phyloP scores from a whole-genome alignment of 305 asterid species.

The Rubia tinctorum region DNA sequence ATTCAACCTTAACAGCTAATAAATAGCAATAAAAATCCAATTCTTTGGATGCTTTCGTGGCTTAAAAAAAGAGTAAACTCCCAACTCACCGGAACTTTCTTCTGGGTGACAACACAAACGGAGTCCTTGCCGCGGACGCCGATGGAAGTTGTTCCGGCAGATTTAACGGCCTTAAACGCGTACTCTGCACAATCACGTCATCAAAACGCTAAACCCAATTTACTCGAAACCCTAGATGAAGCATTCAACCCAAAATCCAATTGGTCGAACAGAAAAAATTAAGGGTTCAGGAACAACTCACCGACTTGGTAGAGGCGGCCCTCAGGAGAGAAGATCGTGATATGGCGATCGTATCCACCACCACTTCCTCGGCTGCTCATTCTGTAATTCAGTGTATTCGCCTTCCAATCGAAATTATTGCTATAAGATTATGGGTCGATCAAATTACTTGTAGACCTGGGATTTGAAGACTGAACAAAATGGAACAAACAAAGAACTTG shows the following conservation, averaged over 20 bases:
- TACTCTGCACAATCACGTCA: slow-evolving; percentile 47
- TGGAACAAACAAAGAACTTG: neutral
- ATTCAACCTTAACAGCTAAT: too few species aligned
- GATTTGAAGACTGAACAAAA: neutral
- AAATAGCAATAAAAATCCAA: too few species aligned
- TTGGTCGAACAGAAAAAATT: neutral
- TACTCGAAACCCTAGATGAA: slow-evolving; percentile 1
- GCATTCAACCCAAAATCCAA: neutral
- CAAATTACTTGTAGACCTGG: neutral
- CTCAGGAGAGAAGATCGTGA: slow-evolving; percentile 98
- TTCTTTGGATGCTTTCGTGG: neutral
- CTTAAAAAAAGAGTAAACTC: neutral
- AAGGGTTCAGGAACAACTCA: slow-evolving; percentile 31
- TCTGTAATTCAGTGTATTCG: neutral
- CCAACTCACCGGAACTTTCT: slow-evolving; percentile 79
- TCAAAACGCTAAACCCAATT: slow-evolving; percentile 30
- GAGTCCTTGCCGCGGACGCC: slow-evolving; percentile 96
- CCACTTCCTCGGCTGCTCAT: slow-evolving; percentile 98
- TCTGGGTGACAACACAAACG: slow-evolving; percentile 97
- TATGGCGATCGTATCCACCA: slow-evolving; percentile 99
- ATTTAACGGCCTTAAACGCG: slow-evolving; percentile 98
- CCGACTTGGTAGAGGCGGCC: slow-evolving; percentile 99
- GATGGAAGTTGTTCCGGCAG: slow-evolving; percentile 93
- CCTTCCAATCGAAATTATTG: neutral
- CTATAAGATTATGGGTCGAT: neutral